Evolutionary conservation across 176 grass and related monocot species (phyloP).

Genomic region (Miscanthus lutarioriparius): DNA sequence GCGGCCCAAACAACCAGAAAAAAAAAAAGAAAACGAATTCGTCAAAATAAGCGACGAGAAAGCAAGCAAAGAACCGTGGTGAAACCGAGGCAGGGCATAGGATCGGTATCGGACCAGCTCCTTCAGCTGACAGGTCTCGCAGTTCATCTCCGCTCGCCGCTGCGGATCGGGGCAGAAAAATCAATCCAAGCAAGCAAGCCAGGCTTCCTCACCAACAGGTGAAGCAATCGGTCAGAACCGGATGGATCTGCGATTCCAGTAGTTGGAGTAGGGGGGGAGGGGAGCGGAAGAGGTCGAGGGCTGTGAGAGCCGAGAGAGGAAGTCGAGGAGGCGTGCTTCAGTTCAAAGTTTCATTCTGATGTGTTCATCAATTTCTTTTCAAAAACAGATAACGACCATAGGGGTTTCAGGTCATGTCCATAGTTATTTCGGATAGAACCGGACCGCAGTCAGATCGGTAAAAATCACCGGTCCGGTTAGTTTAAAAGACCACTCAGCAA

Average conservation of each 20-base stretch:
- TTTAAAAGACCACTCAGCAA: too few species aligned
- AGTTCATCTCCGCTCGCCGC: slow-evolving; percentile 42
- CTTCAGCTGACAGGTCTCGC: slow-evolving; percentile 63
- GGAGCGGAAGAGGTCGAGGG: not conserved
- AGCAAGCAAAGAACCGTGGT: not conserved
- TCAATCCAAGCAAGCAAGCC: not conserved
- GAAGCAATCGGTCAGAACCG: not conserved
- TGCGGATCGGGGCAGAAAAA: not conserved
- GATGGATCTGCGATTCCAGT: not conserved
- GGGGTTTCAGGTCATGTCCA: too few species aligned
- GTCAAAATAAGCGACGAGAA: not conserved
- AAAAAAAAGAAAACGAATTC: slow-evolving; percentile 20
- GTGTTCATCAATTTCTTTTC: too few species aligned
- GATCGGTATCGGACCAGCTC: slow-evolving; percentile 48
- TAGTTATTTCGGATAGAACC: too few species aligned
- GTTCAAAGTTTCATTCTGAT: too few species aligned
- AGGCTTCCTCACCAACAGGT: not conserved
- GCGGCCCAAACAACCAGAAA: not conserved
- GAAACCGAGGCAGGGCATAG: not conserved
- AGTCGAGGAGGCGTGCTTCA: too few species aligned
- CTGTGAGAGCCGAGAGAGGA: too few species aligned
- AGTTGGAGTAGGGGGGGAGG: not conserved
- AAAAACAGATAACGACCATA: too few species aligned
- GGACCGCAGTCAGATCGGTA: too few species aligned
- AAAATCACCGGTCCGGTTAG: too few species aligned